Conservation (phyloP, 306 rosid genomes). For the Pueraria montana region DNA sequence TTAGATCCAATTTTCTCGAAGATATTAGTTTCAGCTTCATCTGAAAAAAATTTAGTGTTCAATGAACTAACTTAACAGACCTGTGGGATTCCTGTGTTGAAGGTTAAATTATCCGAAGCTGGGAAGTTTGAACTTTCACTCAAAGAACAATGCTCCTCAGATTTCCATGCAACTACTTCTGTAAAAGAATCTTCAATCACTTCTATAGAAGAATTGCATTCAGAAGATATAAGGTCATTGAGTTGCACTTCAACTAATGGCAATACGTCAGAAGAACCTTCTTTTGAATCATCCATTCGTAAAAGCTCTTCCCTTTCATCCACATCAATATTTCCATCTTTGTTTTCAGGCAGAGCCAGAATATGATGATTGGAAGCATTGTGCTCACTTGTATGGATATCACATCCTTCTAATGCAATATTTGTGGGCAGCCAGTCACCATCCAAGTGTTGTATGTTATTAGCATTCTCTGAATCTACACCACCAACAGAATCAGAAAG, state of each 20-base stretch:
- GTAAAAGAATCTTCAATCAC: conserved; percentile 42
- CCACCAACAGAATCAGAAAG: too few relatives aligned
- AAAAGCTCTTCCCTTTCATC: conserved; percentile 44
- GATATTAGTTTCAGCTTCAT: conserved; percentile 51
- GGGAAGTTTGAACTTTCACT: conserved; percentile 44
- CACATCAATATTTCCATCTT: conserved; percentile 48
- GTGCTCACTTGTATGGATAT: conserved; percentile 39
- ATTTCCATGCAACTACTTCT: conserved; percentile 38
- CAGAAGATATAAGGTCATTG: conserved; percentile 43
- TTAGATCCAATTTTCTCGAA: conserved; percentile 4
- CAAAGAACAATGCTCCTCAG: conserved; percentile 47
- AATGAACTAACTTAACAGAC: conserved; percentile 43
- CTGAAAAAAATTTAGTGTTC: conserved; percentile 37
- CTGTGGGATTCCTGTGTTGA: conserved; percentile 34
- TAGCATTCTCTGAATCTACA: too few relatives aligned
- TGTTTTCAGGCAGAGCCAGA: conserved; percentile 39
- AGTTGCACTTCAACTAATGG: conserved; percentile 48
- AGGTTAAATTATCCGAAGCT: conserved; percentile 42
- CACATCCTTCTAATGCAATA: conserved; percentile 35
- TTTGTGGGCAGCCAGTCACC: too few relatives aligned
- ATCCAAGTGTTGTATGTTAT: too few relatives aligned
- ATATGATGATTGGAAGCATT: conserved; percentile 32
- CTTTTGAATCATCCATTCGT: conserved; percentile 42
- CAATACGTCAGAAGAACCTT: conserved; percentile 44
- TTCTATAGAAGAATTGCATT: conserved; percentile 44